Percentiles rank a stretch among this genome's conserved stretches.
Conservation (phyloP, 106 monocot genomes). For the Dendrobium chrysotoxum region DNA sequence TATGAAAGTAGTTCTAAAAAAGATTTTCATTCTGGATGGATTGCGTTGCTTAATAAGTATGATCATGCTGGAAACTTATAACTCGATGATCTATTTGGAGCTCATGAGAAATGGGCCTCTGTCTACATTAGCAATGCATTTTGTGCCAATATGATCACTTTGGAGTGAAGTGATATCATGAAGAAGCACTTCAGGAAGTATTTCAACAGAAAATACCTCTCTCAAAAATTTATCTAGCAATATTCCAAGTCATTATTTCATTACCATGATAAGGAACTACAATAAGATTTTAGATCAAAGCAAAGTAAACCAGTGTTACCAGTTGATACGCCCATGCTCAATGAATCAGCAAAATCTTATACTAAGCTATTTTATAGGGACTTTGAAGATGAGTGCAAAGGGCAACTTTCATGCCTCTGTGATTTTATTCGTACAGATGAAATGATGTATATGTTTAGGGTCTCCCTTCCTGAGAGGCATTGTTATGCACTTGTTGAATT, state of each 20-base stretch:
- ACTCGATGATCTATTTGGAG: constrained; percentile 23
- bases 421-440: constrained; percentile 23
- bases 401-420: constrained; percentile 37
- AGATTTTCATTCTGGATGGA: constrained; percentile 29
- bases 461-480: constrained; percentile 20
- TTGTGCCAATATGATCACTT: constrained; percentile 24
- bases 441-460: constrained; percentile 19
- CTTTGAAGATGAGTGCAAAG: constrained; percentile 36
- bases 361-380: constrained; percentile 32
- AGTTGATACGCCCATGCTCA: constrained; percentile 27
- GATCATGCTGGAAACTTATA: constrained; percentile 31
- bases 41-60: constrained; percentile 28
- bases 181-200: constrained; percentile 31
- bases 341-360: constrained; percentile 40
- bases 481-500: constrained; percentile 27
- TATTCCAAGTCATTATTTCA: constrained; percentile 21
- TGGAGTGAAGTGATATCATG: constrained; percentile 32
- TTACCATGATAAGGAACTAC: constrained; percentile 31
- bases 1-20: constrained; percentile 28
- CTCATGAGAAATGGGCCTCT: constrained; percentile 38
- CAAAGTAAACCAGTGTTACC: constrained; percentile 35
- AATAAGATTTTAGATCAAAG: constrained; percentile 39
- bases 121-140: constrained; percentile 27
- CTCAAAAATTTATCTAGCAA: constrained; percentile 30
- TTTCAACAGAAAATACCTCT: constrained; percentile 35